Conservation (phyloP, 2,329 filamentous ascomycete species). For the Didymellaceae sp. region DNA sequence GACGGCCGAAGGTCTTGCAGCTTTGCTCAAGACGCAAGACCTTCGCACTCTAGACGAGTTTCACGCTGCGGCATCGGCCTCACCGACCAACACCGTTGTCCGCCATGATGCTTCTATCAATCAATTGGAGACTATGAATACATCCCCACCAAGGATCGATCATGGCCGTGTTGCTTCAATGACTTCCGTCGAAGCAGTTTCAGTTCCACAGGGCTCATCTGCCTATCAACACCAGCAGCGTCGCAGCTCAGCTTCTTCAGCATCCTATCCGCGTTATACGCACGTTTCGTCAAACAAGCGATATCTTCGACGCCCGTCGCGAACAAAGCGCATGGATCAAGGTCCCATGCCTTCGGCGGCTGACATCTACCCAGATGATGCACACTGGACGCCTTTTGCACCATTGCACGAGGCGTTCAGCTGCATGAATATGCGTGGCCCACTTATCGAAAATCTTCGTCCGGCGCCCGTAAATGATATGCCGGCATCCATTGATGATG, state of each 20-base stretch:
- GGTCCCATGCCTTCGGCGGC: slow-evolving; percentile 39
- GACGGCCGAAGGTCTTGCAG: slow-evolving; percentile 28
- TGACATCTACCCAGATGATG: slow-evolving; percentile 43
- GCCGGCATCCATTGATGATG: too few species aligned
- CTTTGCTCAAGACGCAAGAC: slow-evolving; percentile 17
- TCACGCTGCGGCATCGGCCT: background rate
- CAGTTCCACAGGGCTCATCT: background rate
- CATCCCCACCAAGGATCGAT: background rate
- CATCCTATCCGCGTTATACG: slow-evolving; percentile 2
- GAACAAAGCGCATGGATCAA: slow-evolving; percentile 36
- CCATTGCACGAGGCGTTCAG: background rate
- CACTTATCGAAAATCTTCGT: too few species aligned
- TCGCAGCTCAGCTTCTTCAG: slow-evolving; percentile 8
- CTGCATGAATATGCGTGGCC: too few species aligned
- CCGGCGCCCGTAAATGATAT: too few species aligned
- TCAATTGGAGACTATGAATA: background rate
- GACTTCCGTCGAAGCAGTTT: background rate
- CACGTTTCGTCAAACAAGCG: slow-evolving; percentile 7
- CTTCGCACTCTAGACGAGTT: background rate
- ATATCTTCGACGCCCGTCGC: slow-evolving; percentile 16
- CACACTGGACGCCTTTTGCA: slow-evolving; percentile 12
- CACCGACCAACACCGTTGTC: background rate
- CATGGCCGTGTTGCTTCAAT: background rate
- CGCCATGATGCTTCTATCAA: background rate
- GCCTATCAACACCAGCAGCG: background rate